A percentile compares a stretch with the other conserved stretches of the same genome.
Evolutionary conservation across 208 protist species (phyloP).

Genomic region (Acanthamoeba triangularis): DNA sequence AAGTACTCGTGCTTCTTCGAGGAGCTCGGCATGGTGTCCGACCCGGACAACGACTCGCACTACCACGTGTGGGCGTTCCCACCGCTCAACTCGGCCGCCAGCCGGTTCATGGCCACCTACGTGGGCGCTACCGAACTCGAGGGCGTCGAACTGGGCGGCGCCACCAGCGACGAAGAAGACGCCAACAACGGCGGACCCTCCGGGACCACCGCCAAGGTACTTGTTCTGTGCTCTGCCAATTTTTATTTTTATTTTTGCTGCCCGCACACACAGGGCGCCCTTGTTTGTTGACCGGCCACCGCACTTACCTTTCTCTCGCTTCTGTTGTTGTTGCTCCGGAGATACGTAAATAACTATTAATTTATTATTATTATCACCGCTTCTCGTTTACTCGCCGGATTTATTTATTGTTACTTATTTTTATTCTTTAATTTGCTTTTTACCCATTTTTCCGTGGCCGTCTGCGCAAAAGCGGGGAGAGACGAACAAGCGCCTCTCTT

Average conservation of each 20-base stretch:
- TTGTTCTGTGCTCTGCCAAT: not conserved
- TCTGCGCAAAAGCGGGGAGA: not conserved
- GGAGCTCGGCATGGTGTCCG: conserved; percentile 51
- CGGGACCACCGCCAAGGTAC: not conserved
- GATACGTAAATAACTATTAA: too few relatives aligned
- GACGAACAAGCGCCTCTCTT: too few relatives aligned
- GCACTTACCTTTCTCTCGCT: not conserved
- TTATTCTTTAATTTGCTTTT: not conserved
- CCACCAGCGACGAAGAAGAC: conserved; percentile 37
- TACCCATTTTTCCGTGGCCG: not conserved
- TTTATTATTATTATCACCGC: not conserved
- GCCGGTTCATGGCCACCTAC: conserved; percentile 19
- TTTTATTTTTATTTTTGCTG: not conserved
- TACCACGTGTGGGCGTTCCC: conserved; percentile 69
- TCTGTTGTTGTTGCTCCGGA: not conserved
- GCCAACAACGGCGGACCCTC: not conserved
- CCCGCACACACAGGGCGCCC: too few relatives aligned
- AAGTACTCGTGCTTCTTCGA: conserved; percentile 67
- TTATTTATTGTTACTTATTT: not conserved
- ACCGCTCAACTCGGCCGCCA: not conserved
- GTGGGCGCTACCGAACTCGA: conserved; percentile 33
- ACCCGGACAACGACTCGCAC: conserved; percentile 58
- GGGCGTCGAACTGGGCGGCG: conserved; percentile 33
- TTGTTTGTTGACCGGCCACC: not conserved
- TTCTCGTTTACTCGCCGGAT: too few relatives aligned